Percentiles rank a stretch among this genome's conserved stretches.
Conservation (phyloP, 768 basidiomycete species). For the Dacryopinax spathularia region DNA sequence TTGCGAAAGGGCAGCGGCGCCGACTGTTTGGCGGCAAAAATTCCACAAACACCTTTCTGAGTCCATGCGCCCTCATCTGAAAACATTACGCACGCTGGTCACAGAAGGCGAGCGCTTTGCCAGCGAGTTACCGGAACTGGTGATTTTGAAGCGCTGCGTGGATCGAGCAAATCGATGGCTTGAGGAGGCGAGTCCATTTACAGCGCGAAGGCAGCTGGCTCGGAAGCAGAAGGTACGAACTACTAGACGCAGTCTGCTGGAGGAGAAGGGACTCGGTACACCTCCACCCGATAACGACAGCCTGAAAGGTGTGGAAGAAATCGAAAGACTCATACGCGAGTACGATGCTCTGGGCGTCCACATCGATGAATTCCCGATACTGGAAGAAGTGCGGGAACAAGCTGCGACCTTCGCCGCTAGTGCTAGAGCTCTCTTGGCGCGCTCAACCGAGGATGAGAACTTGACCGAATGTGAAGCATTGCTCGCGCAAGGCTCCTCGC, state of each 20-base stretch:
- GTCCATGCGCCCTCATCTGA: constrained; percentile 56
- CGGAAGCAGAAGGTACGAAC: constrained; percentile 37
- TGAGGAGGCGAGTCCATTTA: constrained; percentile 32
- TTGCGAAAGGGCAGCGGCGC: constrained; percentile 55
- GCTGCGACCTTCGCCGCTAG: constrained; percentile 50
- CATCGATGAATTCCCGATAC: constrained; percentile 16
- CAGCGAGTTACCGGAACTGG: constrained; percentile 55
- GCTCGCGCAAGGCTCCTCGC: constrained; percentile 50
- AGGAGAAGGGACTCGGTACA: not conserved
- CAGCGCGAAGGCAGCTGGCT: constrained; percentile 14
- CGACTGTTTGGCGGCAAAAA: constrained; percentile 60
- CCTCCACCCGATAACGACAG: not conserved
- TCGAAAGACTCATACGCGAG: constrained; percentile 53
- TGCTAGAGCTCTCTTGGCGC: constrained; percentile 37
- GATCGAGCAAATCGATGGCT: constrained; percentile 73
- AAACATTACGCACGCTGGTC: constrained; percentile 64
- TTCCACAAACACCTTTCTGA: constrained; percentile 52
- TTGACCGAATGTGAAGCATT: constrained; percentile 58
- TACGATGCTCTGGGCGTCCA: constrained; percentile 41
- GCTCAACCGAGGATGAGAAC: constrained; percentile 13
- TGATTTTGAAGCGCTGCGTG: constrained; percentile 63
- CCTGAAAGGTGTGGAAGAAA: constrained; percentile 31
- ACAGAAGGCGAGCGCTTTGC: constrained; percentile 82
- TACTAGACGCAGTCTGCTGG: not conserved
- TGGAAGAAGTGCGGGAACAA: constrained; percentile 41